Evolutionary conservation across 352 stramenopile genomes (phyloP).

Genomic region (Phytophthora agathidicida): DNA sequence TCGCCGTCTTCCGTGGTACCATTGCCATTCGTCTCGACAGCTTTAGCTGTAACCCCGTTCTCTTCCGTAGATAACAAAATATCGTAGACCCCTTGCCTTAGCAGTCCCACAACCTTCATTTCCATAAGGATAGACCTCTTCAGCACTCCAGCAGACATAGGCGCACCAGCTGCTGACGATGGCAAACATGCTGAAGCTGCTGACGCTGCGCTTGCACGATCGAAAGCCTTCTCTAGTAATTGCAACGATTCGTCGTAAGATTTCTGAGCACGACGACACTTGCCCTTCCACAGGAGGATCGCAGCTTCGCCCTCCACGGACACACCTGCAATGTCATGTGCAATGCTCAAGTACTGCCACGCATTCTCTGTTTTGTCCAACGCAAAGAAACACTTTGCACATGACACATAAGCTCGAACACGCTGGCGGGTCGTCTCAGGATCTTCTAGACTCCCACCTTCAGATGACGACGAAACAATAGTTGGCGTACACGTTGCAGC

Average conservation of each 20-base stretch:
- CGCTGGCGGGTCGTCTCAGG: constrained; percentile 46
- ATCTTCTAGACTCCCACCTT: constrained; percentile 30
- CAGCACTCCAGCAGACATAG: constrained; percentile 35
- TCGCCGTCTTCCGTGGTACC: constrained; percentile 2
- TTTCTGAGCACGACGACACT: constrained; percentile 64
- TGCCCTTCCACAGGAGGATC: constrained; percentile 66
- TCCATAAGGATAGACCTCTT: constrained; percentile 66
- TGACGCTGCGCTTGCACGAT: constrained; percentile 51
- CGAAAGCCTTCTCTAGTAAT: constrained; percentile 58
- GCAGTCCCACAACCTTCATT: constrained; percentile 64
- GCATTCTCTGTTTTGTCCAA: constrained; percentile 55
- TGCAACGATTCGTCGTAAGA: constrained; percentile 51
- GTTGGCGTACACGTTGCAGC: constrained; percentile 34
- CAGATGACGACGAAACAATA: constrained; percentile 13
- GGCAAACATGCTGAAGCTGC: constrained; percentile 34
- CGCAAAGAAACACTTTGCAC: constrained; percentile 70
- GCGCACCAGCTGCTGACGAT: constrained; percentile 30
- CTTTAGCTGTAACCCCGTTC: background rate
- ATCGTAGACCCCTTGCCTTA: constrained; percentile 54
- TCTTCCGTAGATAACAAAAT: constrained; percentile 43
- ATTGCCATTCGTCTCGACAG: constrained; percentile 6
- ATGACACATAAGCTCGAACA: constrained; percentile 52
- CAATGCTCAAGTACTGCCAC: constrained; percentile 48
- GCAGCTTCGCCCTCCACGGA: constrained; percentile 51
- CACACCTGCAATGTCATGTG: constrained; percentile 37